Conservation (phyloP, 441 rosid genomes). For the Populus hybrid region DNA sequence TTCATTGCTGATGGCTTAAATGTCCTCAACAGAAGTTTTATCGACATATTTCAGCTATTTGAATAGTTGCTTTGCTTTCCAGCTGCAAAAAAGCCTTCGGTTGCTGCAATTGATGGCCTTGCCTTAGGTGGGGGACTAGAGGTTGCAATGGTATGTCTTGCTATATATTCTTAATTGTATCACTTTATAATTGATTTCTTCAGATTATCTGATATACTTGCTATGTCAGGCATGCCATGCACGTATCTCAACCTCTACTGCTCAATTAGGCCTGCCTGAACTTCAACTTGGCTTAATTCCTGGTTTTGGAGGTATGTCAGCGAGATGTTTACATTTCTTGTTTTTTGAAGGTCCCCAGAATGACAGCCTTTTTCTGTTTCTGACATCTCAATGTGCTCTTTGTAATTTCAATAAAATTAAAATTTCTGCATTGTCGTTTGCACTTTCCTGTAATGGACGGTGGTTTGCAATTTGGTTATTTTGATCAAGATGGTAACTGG, state of each 20-base stretch:
- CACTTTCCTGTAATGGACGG: not conserved
- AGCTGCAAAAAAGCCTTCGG: constrained; percentile 91
- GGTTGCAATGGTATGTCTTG: constrained; percentile 69
- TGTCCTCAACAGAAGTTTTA: constrained; percentile 5
- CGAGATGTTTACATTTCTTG: not conserved
- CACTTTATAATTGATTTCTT: constrained; percentile 9
- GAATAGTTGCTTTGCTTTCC: constrained; percentile 28
- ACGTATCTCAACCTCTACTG: constrained; percentile 73
- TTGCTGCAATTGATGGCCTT: constrained; percentile 98
- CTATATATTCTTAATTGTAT: constrained; percentile 3
- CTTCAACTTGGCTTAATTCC: constrained; percentile 95
- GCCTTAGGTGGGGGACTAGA: constrained; percentile 98
- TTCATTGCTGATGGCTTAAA: constrained; percentile 9
- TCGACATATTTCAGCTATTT: constrained; percentile 8
- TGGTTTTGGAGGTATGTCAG: constrained; percentile 82
- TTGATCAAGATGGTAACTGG: not conserved
- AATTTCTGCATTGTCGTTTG: not conserved
- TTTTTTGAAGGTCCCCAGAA: not conserved
- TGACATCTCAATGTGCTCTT: not conserved
- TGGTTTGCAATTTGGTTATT: not conserved
- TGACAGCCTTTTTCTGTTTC: not conserved
- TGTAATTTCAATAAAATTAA: not conserved
- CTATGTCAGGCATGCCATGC: constrained; percentile 81
- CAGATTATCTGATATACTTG: constrained; percentile 9
- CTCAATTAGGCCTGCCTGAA: constrained; percentile 92